Conservation (phyloP, 192 early-diverging fungal genomes). For the Coemansia guatemalensis region DNA sequence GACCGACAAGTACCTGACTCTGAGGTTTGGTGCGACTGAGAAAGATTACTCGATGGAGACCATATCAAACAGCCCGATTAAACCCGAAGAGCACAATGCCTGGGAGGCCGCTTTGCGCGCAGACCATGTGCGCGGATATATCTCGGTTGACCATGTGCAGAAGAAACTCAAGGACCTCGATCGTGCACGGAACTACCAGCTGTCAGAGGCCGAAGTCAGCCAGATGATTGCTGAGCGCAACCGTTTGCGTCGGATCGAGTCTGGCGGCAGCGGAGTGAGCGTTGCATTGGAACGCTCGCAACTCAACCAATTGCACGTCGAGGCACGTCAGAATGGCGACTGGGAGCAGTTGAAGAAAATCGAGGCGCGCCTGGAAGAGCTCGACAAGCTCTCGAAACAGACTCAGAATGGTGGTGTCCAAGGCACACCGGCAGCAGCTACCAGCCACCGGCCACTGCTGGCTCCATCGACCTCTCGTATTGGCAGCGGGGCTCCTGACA, state of each 20-base stretch:
- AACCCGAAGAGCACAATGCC: constrained; percentile 60
- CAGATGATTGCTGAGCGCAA: constrained; percentile 63
- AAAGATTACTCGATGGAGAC: constrained; percentile 73
- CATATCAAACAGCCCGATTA: constrained; percentile 71
- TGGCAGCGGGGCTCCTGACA: not conserved
- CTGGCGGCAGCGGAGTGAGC: constrained; percentile 26
- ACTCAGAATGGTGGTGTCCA: constrained; percentile 6
- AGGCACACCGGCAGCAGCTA: not conserved
- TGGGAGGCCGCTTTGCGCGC: constrained; percentile 55
- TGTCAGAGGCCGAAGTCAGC: constrained; percentile 63
- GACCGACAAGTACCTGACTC: constrained; percentile 65
- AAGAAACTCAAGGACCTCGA: constrained; percentile 60
- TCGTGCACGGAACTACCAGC: constrained; percentile 58
- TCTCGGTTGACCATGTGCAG: constrained; percentile 54
- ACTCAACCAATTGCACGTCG: constrained; percentile 52
- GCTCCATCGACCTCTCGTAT: constrained; percentile 34
- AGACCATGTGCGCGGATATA: constrained; percentile 49
- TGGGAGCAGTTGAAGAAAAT: constrained; percentile 48
- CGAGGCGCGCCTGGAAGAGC: constrained; percentile 33
- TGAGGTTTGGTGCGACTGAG: constrained; percentile 69
- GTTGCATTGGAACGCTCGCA: constrained; percentile 52
- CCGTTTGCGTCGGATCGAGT: constrained; percentile 39
- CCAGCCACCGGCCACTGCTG: constrained; percentile 20
- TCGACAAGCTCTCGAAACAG: constrained; percentile 27
- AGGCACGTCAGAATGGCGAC: constrained; percentile 55